Percentiles rank a stretch among this genome's conserved stretches.
These are phyloP conservation scores for Metarhizium brunneum DNA, from an alignment of 2,329 filamentous ascomycete genomes.

Conservation along the genomic window DNA sequence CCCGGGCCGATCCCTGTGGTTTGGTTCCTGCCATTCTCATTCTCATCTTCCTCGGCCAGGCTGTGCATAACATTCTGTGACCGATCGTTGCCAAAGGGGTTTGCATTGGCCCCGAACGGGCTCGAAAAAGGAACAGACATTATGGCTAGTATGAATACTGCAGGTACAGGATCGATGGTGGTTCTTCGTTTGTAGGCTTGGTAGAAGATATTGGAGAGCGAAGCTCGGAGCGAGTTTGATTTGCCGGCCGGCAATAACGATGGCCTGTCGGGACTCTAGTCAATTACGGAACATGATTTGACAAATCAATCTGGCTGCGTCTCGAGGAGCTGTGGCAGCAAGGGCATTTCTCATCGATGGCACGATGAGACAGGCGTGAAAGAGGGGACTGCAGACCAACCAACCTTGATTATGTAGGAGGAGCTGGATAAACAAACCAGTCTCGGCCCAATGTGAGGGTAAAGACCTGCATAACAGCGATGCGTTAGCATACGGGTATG, in stretches of 20 bases:
- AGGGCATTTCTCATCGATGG: neutral
- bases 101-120: slow-evolving; percentile 56
- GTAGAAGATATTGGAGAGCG: neutral
- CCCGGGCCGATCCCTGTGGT: slow-evolving; percentile 34
- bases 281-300: neutral
- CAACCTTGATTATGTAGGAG: neutral
- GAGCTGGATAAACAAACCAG: neutral
- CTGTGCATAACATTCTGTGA: slow-evolving; percentile 35
- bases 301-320: neutral
- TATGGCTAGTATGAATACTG: slow-evolving; percentile 12
- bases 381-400: neutral
- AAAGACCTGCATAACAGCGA: neutral
- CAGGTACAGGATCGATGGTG: slow-evolving; percentile 1
- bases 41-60: slow-evolving; percentile 77
- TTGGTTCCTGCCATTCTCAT: slow-evolving; percentile 59
- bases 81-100: slow-evolving; percentile 56
- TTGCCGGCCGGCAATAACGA: neutral
- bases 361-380: no score
- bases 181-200: neutral
- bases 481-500: neutral
- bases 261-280: neutral
- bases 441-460: neutral
- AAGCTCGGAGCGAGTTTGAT: neutral
- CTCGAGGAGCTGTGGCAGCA: neutral
- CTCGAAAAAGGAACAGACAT: slow-evolving; percentile 78